A percentile compares a stretch with the other conserved stretches of the same genome.
phyloP scores from a whole-genome alignment of 805 yeast species.

The Cyberlindnera sargentensis region DNA sequence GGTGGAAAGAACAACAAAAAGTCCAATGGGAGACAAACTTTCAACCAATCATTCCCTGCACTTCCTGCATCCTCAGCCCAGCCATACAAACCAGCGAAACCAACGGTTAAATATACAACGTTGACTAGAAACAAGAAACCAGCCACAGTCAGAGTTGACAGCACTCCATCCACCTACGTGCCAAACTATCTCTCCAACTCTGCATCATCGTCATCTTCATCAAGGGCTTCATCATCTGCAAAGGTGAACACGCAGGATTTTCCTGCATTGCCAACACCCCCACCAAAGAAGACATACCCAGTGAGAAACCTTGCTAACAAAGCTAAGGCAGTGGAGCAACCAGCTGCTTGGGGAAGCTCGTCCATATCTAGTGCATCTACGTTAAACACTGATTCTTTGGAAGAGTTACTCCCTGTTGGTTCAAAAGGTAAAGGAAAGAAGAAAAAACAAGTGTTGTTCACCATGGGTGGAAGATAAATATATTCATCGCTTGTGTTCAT shows the following conservation, averaged over 20 bases:
- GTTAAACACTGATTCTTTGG: constrained; percentile 16
- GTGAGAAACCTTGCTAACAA: constrained; percentile 38
- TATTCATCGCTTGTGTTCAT: background rate
- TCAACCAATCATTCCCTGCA: constrained; percentile 26
- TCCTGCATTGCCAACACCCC: constrained; percentile 26
- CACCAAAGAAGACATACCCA: constrained; percentile 41
- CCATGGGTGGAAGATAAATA: constrained; percentile 36
- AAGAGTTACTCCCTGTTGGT: constrained; percentile 14
- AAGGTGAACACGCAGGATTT: constrained; percentile 9
- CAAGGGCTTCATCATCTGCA: constrained; percentile 6
- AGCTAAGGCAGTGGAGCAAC: background rate
- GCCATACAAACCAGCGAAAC: constrained; percentile 15
- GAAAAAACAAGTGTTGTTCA: constrained; percentile 48
- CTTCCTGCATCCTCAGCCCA: constrained; percentile 15
- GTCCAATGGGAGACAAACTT: too few relatives aligned
- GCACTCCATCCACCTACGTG: constrained; percentile 13
- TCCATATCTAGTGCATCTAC: constrained; percentile 4
- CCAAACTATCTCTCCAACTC: constrained; percentile 25
- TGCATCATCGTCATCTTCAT: constrained; percentile 14
- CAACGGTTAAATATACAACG: constrained; percentile 17
- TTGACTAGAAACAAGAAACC: constrained; percentile 5
- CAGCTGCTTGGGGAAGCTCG: background rate
- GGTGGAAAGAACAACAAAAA: constrained; percentile 3
- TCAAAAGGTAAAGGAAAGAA: constrained; percentile 32
- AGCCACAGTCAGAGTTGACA: constrained; percentile 9